These are phyloP conservation scores for Elsinoe arachidis DNA, from an alignment of 2,329 filamentous ascomycete species.

Conservation along the genomic window DNA sequence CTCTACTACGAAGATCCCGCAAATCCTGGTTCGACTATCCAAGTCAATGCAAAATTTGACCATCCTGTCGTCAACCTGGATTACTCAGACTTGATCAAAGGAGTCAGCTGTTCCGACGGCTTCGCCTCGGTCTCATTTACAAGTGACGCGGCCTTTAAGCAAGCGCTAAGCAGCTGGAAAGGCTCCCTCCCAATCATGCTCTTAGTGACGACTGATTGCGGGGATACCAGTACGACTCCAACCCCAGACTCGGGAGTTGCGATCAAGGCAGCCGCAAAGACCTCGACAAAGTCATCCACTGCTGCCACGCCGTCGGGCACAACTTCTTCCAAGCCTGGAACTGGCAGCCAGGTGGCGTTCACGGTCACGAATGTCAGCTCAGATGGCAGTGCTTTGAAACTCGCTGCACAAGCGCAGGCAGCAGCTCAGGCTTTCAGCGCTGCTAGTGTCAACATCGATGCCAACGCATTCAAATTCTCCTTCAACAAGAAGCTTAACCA, in stretches of 20 bases:
- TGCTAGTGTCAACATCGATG: background rate
- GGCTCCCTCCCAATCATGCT: background rate
- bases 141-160: background rate
- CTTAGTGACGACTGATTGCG: background rate
- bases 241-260: no score
- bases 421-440: background rate
- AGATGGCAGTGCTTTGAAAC: background rate
- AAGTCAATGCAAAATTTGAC: constrained; percentile 15
- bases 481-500: background rate
- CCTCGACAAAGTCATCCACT: no score
- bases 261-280: no score
- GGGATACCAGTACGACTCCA: background rate
- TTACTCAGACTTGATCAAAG: background rate
- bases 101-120: background rate
- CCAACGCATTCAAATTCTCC: background rate
- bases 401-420: background rate
- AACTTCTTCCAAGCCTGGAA: background rate
- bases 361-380: background rate
- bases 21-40: constrained; percentile 12
- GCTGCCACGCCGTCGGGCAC: no score
- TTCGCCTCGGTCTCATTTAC: background rate
- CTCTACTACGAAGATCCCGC: constrained; percentile 2
- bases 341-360: no score
- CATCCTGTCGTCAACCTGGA: constrained; percentile 17
- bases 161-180: background rate